Evolutionary conservation across 2,329 filamentous ascomycete genomes (phyloP).

Genomic region (Zymoseptoria tritici): DNA sequence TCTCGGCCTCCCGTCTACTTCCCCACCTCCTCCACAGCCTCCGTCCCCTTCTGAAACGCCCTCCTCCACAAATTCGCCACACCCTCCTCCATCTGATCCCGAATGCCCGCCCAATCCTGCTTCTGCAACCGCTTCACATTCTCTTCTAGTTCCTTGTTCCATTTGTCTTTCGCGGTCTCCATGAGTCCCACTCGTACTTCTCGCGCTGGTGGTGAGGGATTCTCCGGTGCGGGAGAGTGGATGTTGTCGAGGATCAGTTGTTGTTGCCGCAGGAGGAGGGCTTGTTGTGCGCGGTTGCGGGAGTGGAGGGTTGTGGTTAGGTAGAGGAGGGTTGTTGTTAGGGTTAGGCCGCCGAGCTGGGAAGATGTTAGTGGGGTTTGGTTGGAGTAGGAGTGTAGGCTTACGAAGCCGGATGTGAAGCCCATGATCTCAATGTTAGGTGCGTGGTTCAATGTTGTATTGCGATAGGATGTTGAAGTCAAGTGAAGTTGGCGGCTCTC

Average conservation of each 20-base stretch:
- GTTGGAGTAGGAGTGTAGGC: conserved; percentile 6
- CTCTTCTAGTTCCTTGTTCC: conserved; percentile 42
- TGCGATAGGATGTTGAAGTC: neutral
- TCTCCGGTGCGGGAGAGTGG: conserved; percentile 36
- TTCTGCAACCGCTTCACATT: conserved; percentile 37
- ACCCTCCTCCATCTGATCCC: conserved; percentile 35
- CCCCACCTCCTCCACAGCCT: conserved; percentile 10
- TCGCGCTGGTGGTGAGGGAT: conserved; percentile 33
- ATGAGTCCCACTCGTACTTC: conserved; percentile 35
- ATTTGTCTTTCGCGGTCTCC: conserved; percentile 44
- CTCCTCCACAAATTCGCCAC: conserved; percentile 28
- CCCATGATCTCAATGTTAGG: conserved; percentile 25
- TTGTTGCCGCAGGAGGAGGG: conserved; percentile 41
- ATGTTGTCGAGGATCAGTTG: conserved; percentile 37
- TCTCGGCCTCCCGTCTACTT: neutral
- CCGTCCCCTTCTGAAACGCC: conserved; percentile 22
- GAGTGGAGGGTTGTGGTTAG: conserved; percentile 36
- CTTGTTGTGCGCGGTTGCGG: conserved; percentile 41
- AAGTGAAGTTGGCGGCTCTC: neutral
- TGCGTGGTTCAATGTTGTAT: no score
- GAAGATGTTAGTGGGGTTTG: neutral
- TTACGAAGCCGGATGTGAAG: conserved; percentile 46
- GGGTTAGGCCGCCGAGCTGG: conserved; percentile 45
- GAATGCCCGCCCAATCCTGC: conserved; percentile 37
- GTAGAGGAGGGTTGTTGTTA: conserved; percentile 41